Base-by-base conservation (phyloP, 257 asterid species). In the Ilex aquifolium region DNA sequence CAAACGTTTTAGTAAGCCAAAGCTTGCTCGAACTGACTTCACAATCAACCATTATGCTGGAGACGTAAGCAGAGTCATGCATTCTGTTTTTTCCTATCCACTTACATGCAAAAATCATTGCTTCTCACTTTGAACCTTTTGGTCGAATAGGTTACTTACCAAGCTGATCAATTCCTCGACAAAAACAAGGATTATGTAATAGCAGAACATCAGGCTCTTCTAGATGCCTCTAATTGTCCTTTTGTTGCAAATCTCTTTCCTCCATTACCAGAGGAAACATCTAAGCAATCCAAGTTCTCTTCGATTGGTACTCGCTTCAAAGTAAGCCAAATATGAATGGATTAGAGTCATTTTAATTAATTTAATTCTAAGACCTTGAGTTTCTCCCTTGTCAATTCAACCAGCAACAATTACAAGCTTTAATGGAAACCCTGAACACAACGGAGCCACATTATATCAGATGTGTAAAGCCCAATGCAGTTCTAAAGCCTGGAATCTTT, bases 381-480 rank as follows among this genome's bases (percentile, higher is more conserved):
- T 54, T 63, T 53, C 32, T 65, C 61, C 44, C 59, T 32, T 58
- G 53, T 9, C 46, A 32, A 63, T 71, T 72, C 57, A 67, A 75
- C 72, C 88, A 91, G 98, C 97, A 84, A 91, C 97, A 91, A 76
- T 64, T 91, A 63, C 98, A 91, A 73, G 85, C 96, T 27, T 74
- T 91, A 74, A 91, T 91, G 97, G 98, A 89, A 66, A 88, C 86
- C 61, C 74, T 89, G 73, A 92, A 65, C 85, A 84, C 93, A 61
- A 92, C 98, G 69, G 97, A 92, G 70, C 98, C 98, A 56, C 97
- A 85, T 73, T 92, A 92, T 54, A 92, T 92, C 82, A 79, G 98
- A 85, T 92, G 98, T 72, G 92, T 92, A 58, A 92, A 92, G 84
- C 98, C 98, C 59, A 92, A 92, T 57, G 61, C 88, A 55, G 86